Conservation (phyloP, 2,329 filamentous ascomycete genomes). For the Neopestalotiopsis clavispora region DNA sequence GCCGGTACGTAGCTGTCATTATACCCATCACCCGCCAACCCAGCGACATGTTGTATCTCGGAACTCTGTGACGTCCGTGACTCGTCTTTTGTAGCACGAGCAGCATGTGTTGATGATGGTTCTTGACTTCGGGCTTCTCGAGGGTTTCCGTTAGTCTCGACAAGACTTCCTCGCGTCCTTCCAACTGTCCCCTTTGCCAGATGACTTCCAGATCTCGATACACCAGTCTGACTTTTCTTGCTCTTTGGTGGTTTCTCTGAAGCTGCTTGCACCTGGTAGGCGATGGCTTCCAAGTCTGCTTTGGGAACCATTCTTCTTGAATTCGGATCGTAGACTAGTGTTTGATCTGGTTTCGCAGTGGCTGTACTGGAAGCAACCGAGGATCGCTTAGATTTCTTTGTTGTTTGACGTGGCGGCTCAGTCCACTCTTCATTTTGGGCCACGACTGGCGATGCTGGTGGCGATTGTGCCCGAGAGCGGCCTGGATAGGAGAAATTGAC, state of each 20-base stretch:
- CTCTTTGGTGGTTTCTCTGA: constrained; percentile 45
- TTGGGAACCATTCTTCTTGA: constrained; percentile 65
- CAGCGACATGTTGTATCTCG: constrained; percentile 25
- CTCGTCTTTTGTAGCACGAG: constrained; percentile 19
- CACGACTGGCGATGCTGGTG: constrained; percentile 37
- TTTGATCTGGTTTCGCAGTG: constrained; percentile 26
- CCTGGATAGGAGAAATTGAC: constrained; percentile 66
- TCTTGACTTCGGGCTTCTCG: constrained; percentile 24
- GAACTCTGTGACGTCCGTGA: constrained; percentile 26
- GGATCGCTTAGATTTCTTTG: constrained; percentile 26
- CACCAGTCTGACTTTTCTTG: constrained; percentile 40
- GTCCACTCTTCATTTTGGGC: constrained; percentile 24
- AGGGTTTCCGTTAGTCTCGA: constrained; percentile 38
- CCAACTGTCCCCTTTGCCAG: constrained; percentile 58
- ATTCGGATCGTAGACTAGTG: constrained; percentile 68
- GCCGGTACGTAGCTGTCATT: constrained; percentile 14
- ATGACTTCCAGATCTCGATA: constrained; percentile 49
- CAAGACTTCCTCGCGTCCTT: constrained; percentile 52
- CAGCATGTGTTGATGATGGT: constrained; percentile 19
- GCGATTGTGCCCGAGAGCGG: constrained; percentile 45
- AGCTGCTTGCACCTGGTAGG: constrained; percentile 46
- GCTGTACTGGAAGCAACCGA: constrained; percentile 31
- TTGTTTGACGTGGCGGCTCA: constrained; percentile 21
- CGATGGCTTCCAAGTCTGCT: constrained; percentile 42
- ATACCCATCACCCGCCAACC: constrained; percentile 22